A percentile compares a stretch with the other conserved stretches of the same genome.
phyloP scores from a whole-genome alignment of 176 grass and related monocot species.

The Melocanna baccifera region DNA sequence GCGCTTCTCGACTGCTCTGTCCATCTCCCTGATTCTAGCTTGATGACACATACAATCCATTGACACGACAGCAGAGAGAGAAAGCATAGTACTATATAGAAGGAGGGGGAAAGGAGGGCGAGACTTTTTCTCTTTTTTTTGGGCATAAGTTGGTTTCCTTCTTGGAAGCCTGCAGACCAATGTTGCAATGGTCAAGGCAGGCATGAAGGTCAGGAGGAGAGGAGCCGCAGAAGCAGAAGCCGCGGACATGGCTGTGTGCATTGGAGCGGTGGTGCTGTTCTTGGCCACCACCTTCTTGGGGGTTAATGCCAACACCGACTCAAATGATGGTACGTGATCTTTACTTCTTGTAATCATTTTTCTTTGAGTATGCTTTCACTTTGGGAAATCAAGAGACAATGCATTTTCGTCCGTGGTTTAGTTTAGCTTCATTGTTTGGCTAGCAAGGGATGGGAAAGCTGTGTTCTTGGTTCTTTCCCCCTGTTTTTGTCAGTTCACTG shows the following conservation, averaged over 20 bases:
- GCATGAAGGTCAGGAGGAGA: neutral
- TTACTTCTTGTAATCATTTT: neutral
- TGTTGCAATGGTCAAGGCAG: constrained; percentile 21
- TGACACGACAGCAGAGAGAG: neutral
- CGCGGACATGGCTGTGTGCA: constrained; percentile 14
- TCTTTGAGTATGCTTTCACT: neutral
- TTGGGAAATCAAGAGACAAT: neutral
- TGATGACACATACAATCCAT: constrained; percentile 23
- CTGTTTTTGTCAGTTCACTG: neutral
- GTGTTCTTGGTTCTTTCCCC: neutral
- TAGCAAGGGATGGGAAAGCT: neutral
- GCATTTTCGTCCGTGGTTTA: neutral
- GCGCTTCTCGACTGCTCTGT: neutral
- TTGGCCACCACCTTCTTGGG: constrained; percentile 20
- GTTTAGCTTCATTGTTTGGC: neutral
- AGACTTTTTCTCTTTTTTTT: neutral
- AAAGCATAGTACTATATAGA: constrained; percentile 18
- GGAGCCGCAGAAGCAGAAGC: constrained; percentile 15
- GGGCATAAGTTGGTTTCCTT: constrained; percentile 10
- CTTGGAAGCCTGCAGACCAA: constrained; percentile 18
- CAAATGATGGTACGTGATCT: constrained; percentile 39
- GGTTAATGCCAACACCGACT: constrained; percentile 45
- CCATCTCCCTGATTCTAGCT: neutral
- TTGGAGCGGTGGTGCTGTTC: constrained; percentile 28
- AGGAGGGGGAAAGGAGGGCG: neutral